Evolutionary conservation across 2,329 filamentous ascomycete species (phyloP).

Genomic region (Aspergillus versicolor): DNA sequence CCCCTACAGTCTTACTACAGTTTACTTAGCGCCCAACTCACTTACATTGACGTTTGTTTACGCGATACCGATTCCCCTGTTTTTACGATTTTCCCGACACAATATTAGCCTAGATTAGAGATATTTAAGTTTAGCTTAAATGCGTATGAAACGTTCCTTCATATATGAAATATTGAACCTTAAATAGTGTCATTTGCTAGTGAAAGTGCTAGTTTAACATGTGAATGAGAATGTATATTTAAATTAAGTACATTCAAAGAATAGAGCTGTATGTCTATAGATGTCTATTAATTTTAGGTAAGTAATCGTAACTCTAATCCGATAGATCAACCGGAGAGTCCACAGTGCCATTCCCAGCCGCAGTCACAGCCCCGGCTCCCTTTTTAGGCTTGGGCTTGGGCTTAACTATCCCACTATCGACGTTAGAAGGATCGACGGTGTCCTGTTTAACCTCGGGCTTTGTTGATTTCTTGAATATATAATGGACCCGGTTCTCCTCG

Average conservation of each 20-base stretch:
- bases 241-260: background rate
- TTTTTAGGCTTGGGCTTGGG: background rate
- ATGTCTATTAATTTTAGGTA: background rate
- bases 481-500: constrained; percentile 40
- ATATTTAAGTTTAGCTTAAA: background rate
- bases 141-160: background rate
- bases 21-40: too few species aligned
- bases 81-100: background rate
- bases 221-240: too few species aligned
- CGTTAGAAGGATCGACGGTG: background rate
- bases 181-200: too few species aligned
- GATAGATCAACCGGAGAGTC: constrained; percentile 3
- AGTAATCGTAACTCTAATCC: background rate
- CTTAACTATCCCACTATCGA: background rate
- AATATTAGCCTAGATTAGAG: background rate
- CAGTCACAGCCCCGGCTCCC: background rate
- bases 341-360: background rate
- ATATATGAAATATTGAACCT: background rate
- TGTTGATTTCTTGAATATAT: constrained; percentile 41
- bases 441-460: constrained; percentile 19
- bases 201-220: too few species aligned
- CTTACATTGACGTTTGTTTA: background rate
- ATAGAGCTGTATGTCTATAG: background rate
- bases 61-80: background rate
- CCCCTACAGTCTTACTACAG: background rate